Conservation (phyloP, 2,329 filamentous ascomycete genomes). For the Fusarium agapanthi region DNA sequence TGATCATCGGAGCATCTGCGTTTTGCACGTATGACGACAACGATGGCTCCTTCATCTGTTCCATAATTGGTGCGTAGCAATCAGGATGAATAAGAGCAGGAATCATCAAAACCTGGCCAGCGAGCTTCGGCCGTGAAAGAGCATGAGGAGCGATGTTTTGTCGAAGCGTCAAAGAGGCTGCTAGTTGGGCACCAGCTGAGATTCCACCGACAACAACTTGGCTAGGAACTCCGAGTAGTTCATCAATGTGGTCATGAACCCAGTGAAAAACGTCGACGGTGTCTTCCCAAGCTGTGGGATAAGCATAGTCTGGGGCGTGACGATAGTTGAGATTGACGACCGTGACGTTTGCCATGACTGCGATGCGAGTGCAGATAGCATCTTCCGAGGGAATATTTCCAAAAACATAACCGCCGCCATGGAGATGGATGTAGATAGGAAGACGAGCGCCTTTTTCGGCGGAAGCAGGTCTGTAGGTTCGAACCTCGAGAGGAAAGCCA, state of each 20-base stretch:
- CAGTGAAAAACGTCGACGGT: constrained; percentile 63
- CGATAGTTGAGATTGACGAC: constrained; percentile 67
- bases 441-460: constrained; percentile 47
- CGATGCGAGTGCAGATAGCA: constrained; percentile 58
- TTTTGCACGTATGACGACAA: constrained; percentile 57
- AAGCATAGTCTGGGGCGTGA: constrained; percentile 63
- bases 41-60: constrained; percentile 48
- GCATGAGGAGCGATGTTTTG: constrained; percentile 45
- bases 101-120: constrained; percentile 62
- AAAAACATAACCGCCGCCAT: constrained; percentile 66
- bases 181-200: constrained; percentile 57
- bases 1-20: constrained; percentile 53
- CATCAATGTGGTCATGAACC: constrained; percentile 51
- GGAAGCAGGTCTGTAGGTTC: constrained; percentile 31
- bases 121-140: constrained; percentile 44
- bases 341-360: constrained; percentile 51
- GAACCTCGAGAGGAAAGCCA: constrained; percentile 22
- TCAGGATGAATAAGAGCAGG: constrained; percentile 49
- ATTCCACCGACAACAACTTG: constrained; percentile 58
- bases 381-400: constrained; percentile 64
- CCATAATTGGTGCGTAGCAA: constrained; percentile 42
- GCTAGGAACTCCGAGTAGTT: background rate
- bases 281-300: constrained; percentile 63
- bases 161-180: constrained; percentile 51
- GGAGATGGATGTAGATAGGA: constrained; percentile 61